A percentile compares a stretch with the other conserved stretches of the same genome.
Conservation (phyloP, 768 basidiomycete species). For the Agrocybe chaxingu region DNA sequence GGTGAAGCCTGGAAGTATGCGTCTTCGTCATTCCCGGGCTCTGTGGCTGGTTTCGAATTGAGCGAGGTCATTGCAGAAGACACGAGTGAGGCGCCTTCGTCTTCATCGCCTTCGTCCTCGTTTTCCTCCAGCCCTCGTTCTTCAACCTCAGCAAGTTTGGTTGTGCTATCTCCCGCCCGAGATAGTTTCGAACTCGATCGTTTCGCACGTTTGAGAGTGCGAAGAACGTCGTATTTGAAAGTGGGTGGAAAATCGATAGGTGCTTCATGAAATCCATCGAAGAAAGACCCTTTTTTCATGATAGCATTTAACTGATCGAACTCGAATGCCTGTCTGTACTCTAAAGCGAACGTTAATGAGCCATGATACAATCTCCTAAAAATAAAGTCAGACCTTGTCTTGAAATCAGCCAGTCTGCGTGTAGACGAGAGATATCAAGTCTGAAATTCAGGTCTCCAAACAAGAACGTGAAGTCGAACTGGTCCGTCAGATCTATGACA, state of each 20-base stretch:
- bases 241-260: conserved; percentile 87
- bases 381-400: conserved; percentile 53
- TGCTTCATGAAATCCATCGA: conserved; percentile 79
- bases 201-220: conserved; percentile 50
- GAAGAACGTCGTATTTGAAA: conserved; percentile 87
- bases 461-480: conserved; percentile 86
- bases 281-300: conserved; percentile 68
- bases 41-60: conserved; percentile 18
- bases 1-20: conserved; percentile 7
- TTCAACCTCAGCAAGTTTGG: conserved; percentile 30
- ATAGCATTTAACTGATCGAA: conserved; percentile 85
- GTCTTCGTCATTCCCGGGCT: conserved; percentile 9
- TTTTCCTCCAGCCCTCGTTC: conserved; percentile 33
- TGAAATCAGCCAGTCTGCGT: conserved; percentile 92
- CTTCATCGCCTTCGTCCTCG: conserved; percentile 38
- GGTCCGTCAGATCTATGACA: conserved; percentile 71
- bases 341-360: conserved; percentile 30
- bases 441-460: conserved; percentile 93
- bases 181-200: conserved; percentile 30
- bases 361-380: background rate
- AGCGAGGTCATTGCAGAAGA: conserved; percentile 39
- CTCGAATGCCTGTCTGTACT: conserved; percentile 80
- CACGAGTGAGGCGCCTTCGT: conserved; percentile 40
- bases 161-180: conserved; percentile 15
- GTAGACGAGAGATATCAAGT: conserved; percentile 81